Evolutionary conservation across 495 filamentous ascomycete genomes (phyloP), one percentile per base, ranked within the genome.

Genomic region (Gamarada debralockiae): DNA sequence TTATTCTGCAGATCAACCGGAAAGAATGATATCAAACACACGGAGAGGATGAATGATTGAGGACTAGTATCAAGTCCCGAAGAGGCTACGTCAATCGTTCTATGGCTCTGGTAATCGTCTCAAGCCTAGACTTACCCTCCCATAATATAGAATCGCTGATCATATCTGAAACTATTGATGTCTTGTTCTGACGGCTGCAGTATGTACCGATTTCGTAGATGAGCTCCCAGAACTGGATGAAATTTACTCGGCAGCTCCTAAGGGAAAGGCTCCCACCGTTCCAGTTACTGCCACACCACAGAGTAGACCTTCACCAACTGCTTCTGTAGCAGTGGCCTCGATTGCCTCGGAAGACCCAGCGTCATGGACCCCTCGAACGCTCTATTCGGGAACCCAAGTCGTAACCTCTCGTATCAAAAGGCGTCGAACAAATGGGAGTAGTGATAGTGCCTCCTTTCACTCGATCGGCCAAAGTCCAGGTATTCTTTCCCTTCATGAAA

Each of bases 171-270:
- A n/a, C n/a, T n/a, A n/a, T n/a, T n/a, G n/a, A n/a, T n/a, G n/a
- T n/a, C n/a, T n/a, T n/a, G n/a, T n/a, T n/a, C n/a, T n/a, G n/a
- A n/a, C n/a, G n/a, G n/a, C n/a, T n/a, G 8, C 20, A 55, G 44
- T 49, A 34, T 55, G 52, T 21, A 31, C 44, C 9, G 52, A 48
- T 18, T 55, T 33, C 37, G 52, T 55, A 10, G 52, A 55, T 34
- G 52, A 55, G 25, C n/a, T 24, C 10, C 34, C 52, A 9, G 52
- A 55, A 24, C 20, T 55, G 9, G 37, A 39, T 20, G 52, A 54
- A 21, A 39, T 54, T 9, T 54, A 54, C 22, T 15, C 43, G 1
- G 24, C 18, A 13, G 23, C 31, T 3, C 24, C 45, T n/a, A 34
- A 34, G 6, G 21, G 24, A 4, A 48, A 22, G 20, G 23, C 27